Evolutionary conservation across 108 stramenopile species (phyloP).

Genomic region (Parmales sp.): DNA sequence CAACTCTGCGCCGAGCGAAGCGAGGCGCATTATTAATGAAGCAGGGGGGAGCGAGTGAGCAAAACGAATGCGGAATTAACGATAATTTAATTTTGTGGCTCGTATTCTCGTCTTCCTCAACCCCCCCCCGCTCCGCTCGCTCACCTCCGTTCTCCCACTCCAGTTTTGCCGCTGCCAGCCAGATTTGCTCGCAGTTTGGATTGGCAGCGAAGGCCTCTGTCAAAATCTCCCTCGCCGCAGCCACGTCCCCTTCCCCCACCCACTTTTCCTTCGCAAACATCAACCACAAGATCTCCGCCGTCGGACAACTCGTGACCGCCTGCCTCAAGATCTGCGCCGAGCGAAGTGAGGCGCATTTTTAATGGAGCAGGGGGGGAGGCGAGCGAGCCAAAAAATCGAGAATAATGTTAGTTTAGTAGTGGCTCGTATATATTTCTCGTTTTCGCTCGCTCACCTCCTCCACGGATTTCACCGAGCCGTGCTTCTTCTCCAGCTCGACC

Average conservation of each 20-base stretch:
- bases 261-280: slow-evolving; percentile 92
- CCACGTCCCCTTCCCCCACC: slow-evolving; percentile 71
- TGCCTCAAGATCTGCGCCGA: slow-evolving; percentile 18
- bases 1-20: too few relatives aligned
- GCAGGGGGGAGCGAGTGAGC: too few relatives aligned
- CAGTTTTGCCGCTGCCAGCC: slow-evolving; percentile 92
- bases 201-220: slow-evolving; percentile 84
- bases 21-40: too few relatives aligned
- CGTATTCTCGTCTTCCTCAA: too few relatives aligned
- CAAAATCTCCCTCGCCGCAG: slow-evolving; percentile 78
- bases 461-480: slow-evolving; percentile 57
- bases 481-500: slow-evolving; percentile 75
- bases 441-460: slow-evolving; percentile 61
- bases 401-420: too few relatives aligned
- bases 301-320: slow-evolving; percentile 41
- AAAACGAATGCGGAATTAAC: too few relatives aligned
- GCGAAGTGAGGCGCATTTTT: too few relatives aligned
- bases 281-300: slow-evolving; percentile 92
- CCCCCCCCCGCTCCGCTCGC: too few relatives aligned
- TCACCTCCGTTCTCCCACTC: slow-evolving; percentile 96
- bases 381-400: too few relatives aligned
- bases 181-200: slow-evolving; percentile 87
- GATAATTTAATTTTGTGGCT: too few relatives aligned
- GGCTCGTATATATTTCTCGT: too few relatives aligned
- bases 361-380: too few relatives aligned